Evolutionary conservation across 2,329 filamentous ascomycete genomes (phyloP), one percentile per base, ranked within the genome.

Genomic region (Venturia carpophila): DNA sequence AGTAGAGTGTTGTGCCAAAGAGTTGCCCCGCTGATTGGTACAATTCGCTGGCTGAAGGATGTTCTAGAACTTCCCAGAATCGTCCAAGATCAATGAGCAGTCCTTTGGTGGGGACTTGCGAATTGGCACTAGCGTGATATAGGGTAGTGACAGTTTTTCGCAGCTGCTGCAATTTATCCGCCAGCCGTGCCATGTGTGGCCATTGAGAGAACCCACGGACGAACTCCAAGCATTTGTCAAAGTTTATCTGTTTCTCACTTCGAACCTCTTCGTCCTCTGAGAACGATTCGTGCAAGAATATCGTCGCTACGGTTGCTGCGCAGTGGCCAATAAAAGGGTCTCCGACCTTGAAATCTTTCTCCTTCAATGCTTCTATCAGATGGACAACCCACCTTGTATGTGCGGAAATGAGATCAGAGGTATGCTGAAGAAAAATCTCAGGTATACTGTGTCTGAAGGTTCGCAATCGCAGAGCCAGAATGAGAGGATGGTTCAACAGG

Each of bases 331-430:
- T 68, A 27, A 79, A 75, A 1, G 79, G 79, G 69, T 81, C 79
- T 5, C 79, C 79, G 9, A 80, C 75, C 60, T 76, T 71, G 64
- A 82, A 80, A 0, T 70, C 71, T 69, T 80, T 78, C 68, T 78
- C 74, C 71, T 76, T 73, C 66, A 79, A 74, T 67, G 77, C 76
- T 60, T 81, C 78, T 58, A 83, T 77, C 61, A 82, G 79, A 68
- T 82, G 79, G 4, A 82, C 76, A 34, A 83, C 81, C 82, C 82
- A 83, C 0, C 78, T 78, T 0, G 79, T 79, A 67, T 83, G 81
- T 0, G 78, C 79, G 0, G 78, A 77, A 37, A 82, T 81, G 34
- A 80, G 73, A 64, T 83, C 81, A 15, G 79, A 80, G 0, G 79
- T 82, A 67, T 83, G 80, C 60, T 83, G 81, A 1, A 84, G 75